Evolutionary conservation across 352 stramenopile species (phyloP).

Genomic region (Bremia lactucae): DNA sequence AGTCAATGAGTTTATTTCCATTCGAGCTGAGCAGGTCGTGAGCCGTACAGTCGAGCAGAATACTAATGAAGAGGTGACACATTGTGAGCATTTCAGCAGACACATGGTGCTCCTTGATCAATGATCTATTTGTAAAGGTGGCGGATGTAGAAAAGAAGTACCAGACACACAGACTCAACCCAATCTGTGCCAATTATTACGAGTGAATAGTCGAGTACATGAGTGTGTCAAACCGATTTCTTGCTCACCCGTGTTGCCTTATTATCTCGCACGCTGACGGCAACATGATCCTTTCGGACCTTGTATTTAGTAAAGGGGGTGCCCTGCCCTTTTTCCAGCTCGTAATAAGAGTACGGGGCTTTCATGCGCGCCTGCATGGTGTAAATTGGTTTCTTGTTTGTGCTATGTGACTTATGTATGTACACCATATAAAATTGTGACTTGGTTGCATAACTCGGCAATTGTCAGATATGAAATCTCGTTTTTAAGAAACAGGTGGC

Average conservation of each 20-base stretch:
- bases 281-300: slow-evolving; percentile 10
- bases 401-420: too few species aligned
- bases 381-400: too few species aligned
- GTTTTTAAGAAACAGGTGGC: too few species aligned
- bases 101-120: slow-evolving; percentile 83
- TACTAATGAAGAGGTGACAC: slow-evolving; percentile 72
- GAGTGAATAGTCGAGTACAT: neutral
- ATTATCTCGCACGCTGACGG: slow-evolving; percentile 17
- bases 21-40: neutral
- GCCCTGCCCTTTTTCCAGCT: slow-evolving; percentile 21
- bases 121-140: slow-evolving; percentile 80
- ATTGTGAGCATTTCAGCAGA: slow-evolving; percentile 81
- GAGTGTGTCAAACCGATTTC: neutral
- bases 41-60: slow-evolving; percentile 60
- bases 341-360: slow-evolving; percentile 23
- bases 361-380: slow-evolving; percentile 18
- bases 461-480: too few species aligned
- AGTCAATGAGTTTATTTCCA: neutral
- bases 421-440: too few species aligned
- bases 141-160: slow-evolving; percentile 72
- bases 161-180: slow-evolving; percentile 40
- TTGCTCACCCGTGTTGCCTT: slow-evolving; percentile 17
- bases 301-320: slow-evolving; percentile 14
- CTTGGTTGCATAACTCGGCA: too few species aligned
- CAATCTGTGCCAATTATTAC: slow-evolving; percentile 12